Percentiles rank a stretch among this genome's conserved stretches.
phyloP scores from a whole-genome alignment of 108 stramenopile genomes.

The Aurantiochytrium sp. region DNA sequence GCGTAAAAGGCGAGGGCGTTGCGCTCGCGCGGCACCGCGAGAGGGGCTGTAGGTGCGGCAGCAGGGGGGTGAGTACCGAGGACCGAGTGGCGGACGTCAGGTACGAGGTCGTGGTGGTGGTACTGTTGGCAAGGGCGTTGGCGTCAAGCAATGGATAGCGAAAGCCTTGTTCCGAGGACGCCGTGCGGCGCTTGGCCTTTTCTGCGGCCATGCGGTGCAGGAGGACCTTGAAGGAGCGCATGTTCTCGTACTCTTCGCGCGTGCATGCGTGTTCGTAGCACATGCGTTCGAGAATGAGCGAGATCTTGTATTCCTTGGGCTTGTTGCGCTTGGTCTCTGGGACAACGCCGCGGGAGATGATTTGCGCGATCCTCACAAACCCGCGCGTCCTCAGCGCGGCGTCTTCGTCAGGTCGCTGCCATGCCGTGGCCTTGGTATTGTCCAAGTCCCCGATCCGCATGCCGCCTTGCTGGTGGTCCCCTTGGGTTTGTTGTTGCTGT shows the following conservation, averaged over 20 bases:
- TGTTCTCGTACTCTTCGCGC: conserved; percentile 2
- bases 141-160: background rate
- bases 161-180: background rate
- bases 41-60: too few relatives aligned
- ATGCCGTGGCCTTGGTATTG: background rate
- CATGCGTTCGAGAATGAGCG: background rate
- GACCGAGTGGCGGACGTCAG: background rate
- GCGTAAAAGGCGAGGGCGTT: too few relatives aligned
- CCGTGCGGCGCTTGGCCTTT: background rate
- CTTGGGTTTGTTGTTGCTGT: too few relatives aligned
- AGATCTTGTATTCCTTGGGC: background rate
- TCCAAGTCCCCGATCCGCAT: background rate
- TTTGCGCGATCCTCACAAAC: background rate
- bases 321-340: background rate
- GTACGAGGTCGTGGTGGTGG: background rate
- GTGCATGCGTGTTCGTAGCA: background rate
- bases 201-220: conserved; percentile 11
- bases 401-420: background rate
- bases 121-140: background rate
- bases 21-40: too few relatives aligned
- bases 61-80: too few relatives aligned
- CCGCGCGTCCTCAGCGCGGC: background rate
- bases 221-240: background rate
- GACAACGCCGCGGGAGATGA: background rate
- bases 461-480: background rate